Evolutionary conservation across 345 rosid species (phyloP), one percentile per base, ranked within the genome.

Genomic region (Murraya paniculata): DNA sequence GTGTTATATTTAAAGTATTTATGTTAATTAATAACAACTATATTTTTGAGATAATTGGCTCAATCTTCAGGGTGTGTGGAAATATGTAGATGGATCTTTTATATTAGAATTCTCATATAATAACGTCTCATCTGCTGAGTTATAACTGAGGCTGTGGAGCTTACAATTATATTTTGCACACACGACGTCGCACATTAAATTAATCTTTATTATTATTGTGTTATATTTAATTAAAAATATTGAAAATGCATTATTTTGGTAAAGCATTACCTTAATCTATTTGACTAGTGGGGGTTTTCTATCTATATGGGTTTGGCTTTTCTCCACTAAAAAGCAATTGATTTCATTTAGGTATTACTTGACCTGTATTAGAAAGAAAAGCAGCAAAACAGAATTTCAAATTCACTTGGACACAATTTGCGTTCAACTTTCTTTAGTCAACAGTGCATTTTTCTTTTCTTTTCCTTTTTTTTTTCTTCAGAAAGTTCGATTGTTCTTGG

Each of bases 101-200:
- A 0, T 41, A 11, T 41, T 45, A 45, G 1, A 45, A 45, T 13
- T 45, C 1, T 41, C 50, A 10, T 41, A 41, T 11, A 7, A 0
- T 11, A 41, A 41, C 4, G 3, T 41, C 14, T 0, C 4, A 10
- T 41, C 3, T 41, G 1, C 0, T 11, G 3, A 41, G 0, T 11
- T 41, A 41, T 41, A 11, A 1, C 0, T 2, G 0, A 0, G 10
- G 0, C 4, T 41, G 0, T 0, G 0, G 1, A 45, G 0, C 0
- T 45, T 10, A 3, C 1, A 2, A 45, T 45, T 0, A 45, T 45
- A 45, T 3, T 45, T 45, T 0, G 18, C 11, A 45, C 16, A 5
- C 0, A 1, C 0, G 0, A 13, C 0, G 5, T 45, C 18, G 0
- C 5, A 18, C 1, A 11, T 0, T 45, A 45, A 45, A 45, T 45